Conservation (phyloP, 768 basidiomycete species). For the Xerocomellus amylosporus region DNA sequence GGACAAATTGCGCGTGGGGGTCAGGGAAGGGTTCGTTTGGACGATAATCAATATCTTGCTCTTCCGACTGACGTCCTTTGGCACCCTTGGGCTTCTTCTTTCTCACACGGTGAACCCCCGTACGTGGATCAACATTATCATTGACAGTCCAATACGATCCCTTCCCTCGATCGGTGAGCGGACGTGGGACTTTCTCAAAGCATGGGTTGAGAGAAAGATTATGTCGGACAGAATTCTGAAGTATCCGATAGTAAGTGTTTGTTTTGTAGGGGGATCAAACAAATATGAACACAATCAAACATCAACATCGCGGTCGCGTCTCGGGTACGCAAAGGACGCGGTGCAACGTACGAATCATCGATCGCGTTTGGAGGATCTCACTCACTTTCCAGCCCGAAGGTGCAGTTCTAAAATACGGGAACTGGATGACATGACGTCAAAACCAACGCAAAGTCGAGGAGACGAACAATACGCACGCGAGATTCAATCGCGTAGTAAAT, state of each 20-base stretch:
- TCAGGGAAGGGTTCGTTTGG: constrained; percentile 57
- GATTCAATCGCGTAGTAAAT: constrained; percentile 92
- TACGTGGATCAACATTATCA: constrained; percentile 84
- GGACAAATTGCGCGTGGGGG: constrained; percentile 54
- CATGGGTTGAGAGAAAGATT: constrained; percentile 89
- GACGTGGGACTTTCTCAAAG: constrained; percentile 89
- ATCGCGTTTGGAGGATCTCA: constrained; percentile 4
- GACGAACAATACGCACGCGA: constrained; percentile 50
- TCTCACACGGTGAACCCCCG: constrained; percentile 83
- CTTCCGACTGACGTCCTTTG: constrained; percentile 50
- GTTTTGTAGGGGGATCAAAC: constrained; percentile 41
- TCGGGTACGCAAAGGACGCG: constrained; percentile 10
- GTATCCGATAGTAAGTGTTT: constrained; percentile 20
- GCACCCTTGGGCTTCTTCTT: constrained; percentile 77
- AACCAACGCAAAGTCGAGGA: background rate
- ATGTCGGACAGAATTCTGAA: constrained; percentile 85
- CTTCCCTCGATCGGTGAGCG: constrained; percentile 86
- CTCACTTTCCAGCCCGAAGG: constrained; percentile 92
- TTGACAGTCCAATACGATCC: constrained; percentile 93
- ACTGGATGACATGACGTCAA: constrained; percentile 43
- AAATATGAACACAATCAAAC: constrained; percentile 60
- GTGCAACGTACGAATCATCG: background rate
- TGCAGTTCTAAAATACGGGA: constrained; percentile 84
- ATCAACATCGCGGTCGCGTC: constrained; percentile 62
- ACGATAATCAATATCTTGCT: constrained; percentile 64